phyloP scores from a whole-genome alignment of 2,329 filamentous ascomycete genomes.

The Fusarium nurragi region DNA sequence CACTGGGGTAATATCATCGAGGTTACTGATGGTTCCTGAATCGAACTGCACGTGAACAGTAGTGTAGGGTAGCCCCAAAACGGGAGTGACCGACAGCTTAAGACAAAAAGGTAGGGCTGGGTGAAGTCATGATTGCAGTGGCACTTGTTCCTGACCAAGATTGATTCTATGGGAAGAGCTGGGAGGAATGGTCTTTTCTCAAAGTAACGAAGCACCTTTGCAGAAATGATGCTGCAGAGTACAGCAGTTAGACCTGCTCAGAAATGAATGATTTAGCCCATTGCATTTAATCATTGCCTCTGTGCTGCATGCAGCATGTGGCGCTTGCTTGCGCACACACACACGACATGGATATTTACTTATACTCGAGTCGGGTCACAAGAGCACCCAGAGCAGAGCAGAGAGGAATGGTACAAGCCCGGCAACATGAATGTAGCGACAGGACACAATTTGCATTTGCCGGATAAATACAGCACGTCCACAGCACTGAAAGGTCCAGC shows the following conservation, averaged over 20 bases:
- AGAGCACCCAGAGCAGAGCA: neutral
- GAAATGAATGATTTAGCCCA: neutral
- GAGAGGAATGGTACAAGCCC: conserved; percentile 4
- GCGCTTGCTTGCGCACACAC: conserved; percentile 34
- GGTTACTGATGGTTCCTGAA: neutral
- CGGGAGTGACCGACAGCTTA: conserved; percentile 23
- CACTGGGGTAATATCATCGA: neutral
- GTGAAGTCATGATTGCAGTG: conserved; percentile 40
- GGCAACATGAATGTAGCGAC: conserved; percentile 15
- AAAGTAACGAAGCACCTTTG: no score
- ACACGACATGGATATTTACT: conserved; percentile 28
- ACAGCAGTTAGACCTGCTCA: neutral
- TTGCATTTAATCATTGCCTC: neutral
- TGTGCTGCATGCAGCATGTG: conserved; percentile 20
- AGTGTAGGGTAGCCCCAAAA: conserved; percentile 31
- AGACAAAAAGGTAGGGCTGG: conserved; percentile 37
- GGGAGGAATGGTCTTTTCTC: neutral
- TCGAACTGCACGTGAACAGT: neutral
- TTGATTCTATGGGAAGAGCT: neutral
- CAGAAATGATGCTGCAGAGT: neutral
- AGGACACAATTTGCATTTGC: neutral
- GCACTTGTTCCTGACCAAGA: conserved; percentile 8
- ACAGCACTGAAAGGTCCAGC: neutral
- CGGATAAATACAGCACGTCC: neutral
- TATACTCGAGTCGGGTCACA: neutral